Percentiles rank a stretch among this genome's conserved stretches.
Conservation (phyloP, 257 asterid genomes). For the Ligustrum vulgare region DNA sequence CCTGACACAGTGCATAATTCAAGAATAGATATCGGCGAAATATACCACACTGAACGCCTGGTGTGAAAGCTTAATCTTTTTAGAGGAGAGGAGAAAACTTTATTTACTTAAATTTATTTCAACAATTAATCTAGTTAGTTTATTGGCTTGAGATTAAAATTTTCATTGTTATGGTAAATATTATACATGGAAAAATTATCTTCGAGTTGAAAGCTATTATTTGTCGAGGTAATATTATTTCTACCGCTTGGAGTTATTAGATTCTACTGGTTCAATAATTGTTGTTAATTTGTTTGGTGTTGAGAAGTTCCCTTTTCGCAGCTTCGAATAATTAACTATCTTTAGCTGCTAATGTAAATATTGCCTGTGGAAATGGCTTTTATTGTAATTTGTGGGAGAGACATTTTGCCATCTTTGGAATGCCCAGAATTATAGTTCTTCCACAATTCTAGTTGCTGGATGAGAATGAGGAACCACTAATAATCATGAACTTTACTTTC, state of each 20-base stretch:
- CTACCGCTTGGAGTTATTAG: neutral
- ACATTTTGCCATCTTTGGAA: slow-evolving; percentile 31
- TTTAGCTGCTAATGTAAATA: neutral
- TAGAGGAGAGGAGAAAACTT: no score
- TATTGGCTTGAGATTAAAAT: neutral
- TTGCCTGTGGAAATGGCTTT: neutral
- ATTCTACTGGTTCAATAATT: neutral
- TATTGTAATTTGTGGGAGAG: no score
- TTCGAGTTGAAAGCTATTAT: neutral
- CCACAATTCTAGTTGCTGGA: slow-evolving; percentile 57
- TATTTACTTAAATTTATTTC: neutral
- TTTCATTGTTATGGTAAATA: neutral
- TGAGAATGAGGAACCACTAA: slow-evolving; percentile 38
- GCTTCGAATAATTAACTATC: neutral
- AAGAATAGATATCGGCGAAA: neutral
- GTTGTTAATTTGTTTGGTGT: neutral
- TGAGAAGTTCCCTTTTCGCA: neutral
- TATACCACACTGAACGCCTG: neutral
- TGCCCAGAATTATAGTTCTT: slow-evolving; percentile 55
- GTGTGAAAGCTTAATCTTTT: neutral
- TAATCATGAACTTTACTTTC: slow-evolving; percentile 52
- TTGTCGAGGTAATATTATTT: neutral
- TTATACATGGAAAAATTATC: neutral
- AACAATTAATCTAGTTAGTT: neutral
- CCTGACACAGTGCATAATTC: neutral